Evolutionary conservation across 352 stramenopile species (phyloP).

Genomic region (Pythium monospermum): DNA sequence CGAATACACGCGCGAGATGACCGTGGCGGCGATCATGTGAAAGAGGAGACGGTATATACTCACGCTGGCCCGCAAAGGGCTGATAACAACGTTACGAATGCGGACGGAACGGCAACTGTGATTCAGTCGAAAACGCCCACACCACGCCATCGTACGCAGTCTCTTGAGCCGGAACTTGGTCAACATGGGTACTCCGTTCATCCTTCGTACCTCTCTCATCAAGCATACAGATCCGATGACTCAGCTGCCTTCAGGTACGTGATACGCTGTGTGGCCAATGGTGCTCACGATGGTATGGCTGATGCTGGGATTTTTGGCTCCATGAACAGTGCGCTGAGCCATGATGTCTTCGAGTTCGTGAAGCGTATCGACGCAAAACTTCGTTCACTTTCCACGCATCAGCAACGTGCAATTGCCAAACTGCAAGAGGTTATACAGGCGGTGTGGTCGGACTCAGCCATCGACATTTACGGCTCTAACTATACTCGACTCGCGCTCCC

Average conservation of each 20-base stretch:
- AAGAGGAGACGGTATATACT: too few species aligned
- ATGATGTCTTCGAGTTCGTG: constrained; percentile 50
- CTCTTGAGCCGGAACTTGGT: constrained; percentile 4
- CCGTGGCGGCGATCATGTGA: too few species aligned
- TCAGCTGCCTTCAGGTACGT: constrained; percentile 10
- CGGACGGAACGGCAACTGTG: too few species aligned
- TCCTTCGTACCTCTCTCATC: neutral
- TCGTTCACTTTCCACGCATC: constrained; percentile 27
- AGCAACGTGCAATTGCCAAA: constrained; percentile 26
- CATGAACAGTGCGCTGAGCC: constrained; percentile 28
- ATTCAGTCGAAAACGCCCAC: neutral
- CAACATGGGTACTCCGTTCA: constrained; percentile 12
- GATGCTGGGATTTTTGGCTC: too few species aligned
- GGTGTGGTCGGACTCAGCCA: constrained; percentile 85
- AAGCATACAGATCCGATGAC: constrained; percentile 2
- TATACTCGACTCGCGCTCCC: constrained; percentile 94
- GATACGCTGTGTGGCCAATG: neutral
- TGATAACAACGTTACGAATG: too few species aligned
- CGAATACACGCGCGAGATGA: too few species aligned
- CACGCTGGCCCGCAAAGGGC: too few species aligned
- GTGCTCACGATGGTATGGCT: neutral
- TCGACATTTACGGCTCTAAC: constrained; percentile 96
- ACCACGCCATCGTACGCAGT: neutral
- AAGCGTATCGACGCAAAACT: constrained; percentile 41
- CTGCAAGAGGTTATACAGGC: constrained; percentile 15